phyloP scores from a whole-genome alignment of 164 flowering plant species.

The Magnolia kwangsiensis region DNA sequence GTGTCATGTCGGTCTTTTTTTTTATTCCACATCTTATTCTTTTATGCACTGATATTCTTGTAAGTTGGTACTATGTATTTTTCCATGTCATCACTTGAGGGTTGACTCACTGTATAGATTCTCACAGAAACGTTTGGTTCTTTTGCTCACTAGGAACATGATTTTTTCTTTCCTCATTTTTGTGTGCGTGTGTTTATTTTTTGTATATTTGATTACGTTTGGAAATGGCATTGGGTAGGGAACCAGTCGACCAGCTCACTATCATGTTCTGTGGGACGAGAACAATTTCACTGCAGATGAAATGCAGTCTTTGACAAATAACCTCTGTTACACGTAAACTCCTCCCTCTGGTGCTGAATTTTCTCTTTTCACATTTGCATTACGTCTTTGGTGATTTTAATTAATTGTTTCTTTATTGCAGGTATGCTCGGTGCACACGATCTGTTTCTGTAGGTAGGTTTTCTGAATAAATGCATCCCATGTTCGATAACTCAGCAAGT shows the following conservation, averaged over 20 bases:
- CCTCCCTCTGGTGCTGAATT: neutral
- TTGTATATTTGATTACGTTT: neutral
- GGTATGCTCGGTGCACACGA: slow-evolving; percentile 88
- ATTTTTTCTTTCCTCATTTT: too few species aligned
- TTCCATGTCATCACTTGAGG: too few species aligned
- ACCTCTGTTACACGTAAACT: slow-evolving; percentile 67
- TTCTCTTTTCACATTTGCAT: neutral
- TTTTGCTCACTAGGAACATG: too few species aligned
- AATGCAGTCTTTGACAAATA: slow-evolving; percentile 64
- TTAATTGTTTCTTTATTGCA: slow-evolving; percentile 18
- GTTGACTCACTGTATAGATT: too few species aligned
- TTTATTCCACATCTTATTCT: too few species aligned
- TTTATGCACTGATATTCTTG: too few species aligned
- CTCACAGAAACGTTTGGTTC: too few species aligned
- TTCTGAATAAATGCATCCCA: neutral
- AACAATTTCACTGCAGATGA: slow-evolving; percentile 71
- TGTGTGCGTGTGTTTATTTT: too few species aligned
- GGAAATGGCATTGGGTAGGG: slow-evolving; percentile 39
- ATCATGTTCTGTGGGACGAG: slow-evolving; percentile 79
- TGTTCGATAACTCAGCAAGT: neutral
- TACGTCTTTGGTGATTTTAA: neutral
- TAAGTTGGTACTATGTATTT: too few species aligned
- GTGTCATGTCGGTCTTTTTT: too few species aligned
- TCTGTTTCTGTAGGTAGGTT: slow-evolving; percentile 77
- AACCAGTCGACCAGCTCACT: slow-evolving; percentile 76